Evolutionary conservation across 352 stramenopile genomes (phyloP), one percentile per base, ranked within the genome.

Genomic region (Globisporangium abappressorium): DNA sequence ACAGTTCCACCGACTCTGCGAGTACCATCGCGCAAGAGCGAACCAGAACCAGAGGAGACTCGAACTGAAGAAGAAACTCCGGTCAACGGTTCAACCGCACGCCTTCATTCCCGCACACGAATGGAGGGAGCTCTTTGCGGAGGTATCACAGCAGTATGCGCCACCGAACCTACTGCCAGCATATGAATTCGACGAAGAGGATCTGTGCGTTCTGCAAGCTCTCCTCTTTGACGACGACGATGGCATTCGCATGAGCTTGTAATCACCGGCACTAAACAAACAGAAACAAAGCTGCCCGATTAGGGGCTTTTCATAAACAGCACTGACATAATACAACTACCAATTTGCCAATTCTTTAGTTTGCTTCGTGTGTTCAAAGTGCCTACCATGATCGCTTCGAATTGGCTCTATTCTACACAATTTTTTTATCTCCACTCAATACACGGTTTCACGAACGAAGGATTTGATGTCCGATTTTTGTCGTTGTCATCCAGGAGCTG

Each of bases 31-130:
- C 46, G 68, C 71, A 20, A 83, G 85, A 61, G 80, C 81, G 56
- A 90, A 90, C 69, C 74, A 76, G 59, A 89, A 90, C 76, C 84
- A 92, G 71, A 80, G 80, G 18, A 74, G 77, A 2, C 76, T 86
- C 9, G 77, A 90, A 57, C 69, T 71, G 14, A 65, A 47, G 59
- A 65, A 20, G 43, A 65, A 28, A 24, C 20, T 14, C 20, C 46
- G 18, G 46, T 26, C 7, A 12, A 26, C 46, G 20, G 20, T 54
- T n/a, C 46, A n/a, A 14, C 46, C 5, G 46, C 46, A 54, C 7
- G 5, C 28, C 20, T 54, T 26, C 46, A 54, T 43, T 43, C 6
- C 36, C 36, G 9, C 36, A 15, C 36, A 12, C 5, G 20, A 24
- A 12, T 54, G 36, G 36, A 54, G 20, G 12, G 20, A 24, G 20